Evolutionary conservation across 129 eudicot species (phyloP), one percentile per base, ranked within the genome.

Genomic region (Tanacetum coccineum): DNA sequence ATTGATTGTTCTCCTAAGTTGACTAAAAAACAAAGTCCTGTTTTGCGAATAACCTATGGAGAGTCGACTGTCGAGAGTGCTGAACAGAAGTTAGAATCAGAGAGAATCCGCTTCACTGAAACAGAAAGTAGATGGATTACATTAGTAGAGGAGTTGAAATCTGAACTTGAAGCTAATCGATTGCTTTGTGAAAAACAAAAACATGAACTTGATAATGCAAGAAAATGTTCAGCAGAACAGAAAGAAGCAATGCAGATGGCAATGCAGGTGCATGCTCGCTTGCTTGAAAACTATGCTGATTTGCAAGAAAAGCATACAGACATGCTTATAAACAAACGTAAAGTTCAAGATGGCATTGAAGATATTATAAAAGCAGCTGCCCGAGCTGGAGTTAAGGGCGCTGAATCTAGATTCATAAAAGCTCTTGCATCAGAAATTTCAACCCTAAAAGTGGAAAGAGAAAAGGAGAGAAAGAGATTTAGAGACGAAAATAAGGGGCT

Each of bases 211-310:
- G 86, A 88, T 6, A 68, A 21, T 61, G 99, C 89, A 74, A 89
- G 79, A 76, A 86, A 82, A 59, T 89, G 99, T 70, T 86, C 90
- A 44, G 88, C 86, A 60, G 99, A 93, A 81, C 83, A 86, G 12
- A 89, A 86, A 72, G 99, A 89, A 76, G 95, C 96, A 7, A 84
- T 93, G 92, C 96, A 86, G 74, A 70, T 86, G 87, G 96, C 96
- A 21, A 93, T 93, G 96, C 87, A 84, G 62, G 95, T 92, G 32
- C 99, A 93, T 76, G 99, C 96, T 28, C 85, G 96, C 53, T 84
- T 93, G 95, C 91, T 93, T 46, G 99, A 93, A 64, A 95, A 89
- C 36, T 88, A 86, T 82, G 96, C 84, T 6, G 99, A 93, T 67
- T 83, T 93, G 73, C 90, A 93, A 76, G 96, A 88, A 74, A 93